Evolutionary conservation across 371 early-diverging fungal genomes (phyloP), one percentile per base, ranked within the genome.

Genomic region (Lichtheimia hyalospora): DNA sequence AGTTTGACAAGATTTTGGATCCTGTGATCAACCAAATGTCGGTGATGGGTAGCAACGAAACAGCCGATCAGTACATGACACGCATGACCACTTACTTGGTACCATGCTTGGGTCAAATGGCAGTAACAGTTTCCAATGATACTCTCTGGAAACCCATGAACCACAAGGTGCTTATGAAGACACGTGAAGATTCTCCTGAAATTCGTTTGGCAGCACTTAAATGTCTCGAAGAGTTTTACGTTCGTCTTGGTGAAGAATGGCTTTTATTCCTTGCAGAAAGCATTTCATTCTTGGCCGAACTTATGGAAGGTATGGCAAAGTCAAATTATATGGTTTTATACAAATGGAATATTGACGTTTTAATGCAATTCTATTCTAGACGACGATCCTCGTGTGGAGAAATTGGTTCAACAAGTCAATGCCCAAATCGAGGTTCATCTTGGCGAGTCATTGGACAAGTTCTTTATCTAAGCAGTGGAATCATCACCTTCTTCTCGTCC

Each of bases 241-340:
- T 77, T 60, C 83, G 86, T 42, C 81, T 95, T 13, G 96, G 96
- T 43, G 97, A 98, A 68, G 94, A 94, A 70, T 93, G 93, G 84
- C 77, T 96, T 44, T 81, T 91, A 34, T 81, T 92, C 63, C 79
- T 98, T 74, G 96, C 97, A 10, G 97, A 97, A 74, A 96, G 96
- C 48, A 92, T 97, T 57, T 96, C 98, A 2, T 92, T 90, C 79
- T 69, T 98, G 68, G 95, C 96, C 3, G 98, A 98, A 77, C 77
- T 96, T 16, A 88, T 96, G 91, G 98, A 98, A 71, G 90, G 74
- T 58, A 58, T 25, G 25, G 25, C 25, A 58, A 52, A 52, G 10
- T 2, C 10, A 34, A 34, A 34, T 2, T 1, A 34, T 4, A 34
- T 2, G 0, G 34, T 34, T 34, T 34, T 34, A 34, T 34, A 34